Conservation (phyloP, 2,329 filamentous ascomycete genomes). For the Penicillium palitans region DNA sequence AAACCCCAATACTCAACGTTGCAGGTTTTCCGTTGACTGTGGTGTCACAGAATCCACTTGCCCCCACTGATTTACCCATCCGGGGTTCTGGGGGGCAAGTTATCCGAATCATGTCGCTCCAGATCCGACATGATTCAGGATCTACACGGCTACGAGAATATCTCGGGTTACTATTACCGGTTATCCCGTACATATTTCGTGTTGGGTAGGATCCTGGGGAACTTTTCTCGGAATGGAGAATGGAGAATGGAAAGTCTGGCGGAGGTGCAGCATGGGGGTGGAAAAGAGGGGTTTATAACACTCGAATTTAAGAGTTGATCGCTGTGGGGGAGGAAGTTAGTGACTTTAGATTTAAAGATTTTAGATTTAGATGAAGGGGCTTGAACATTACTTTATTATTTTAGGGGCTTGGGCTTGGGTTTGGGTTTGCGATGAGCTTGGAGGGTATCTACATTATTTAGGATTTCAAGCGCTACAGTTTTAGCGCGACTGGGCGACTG, state of each 20-base stretch:
- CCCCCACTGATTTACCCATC: slow-evolving; percentile 9
- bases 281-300: background rate
- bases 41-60: slow-evolving; percentile 9
- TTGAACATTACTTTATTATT: background rate
- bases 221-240: background rate
- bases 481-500: no score
- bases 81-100: slow-evolving; percentile 6
- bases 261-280: background rate
- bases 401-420: background rate
- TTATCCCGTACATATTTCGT: background rate
- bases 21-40: slow-evolving; percentile 4
- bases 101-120: slow-evolving; percentile 4
- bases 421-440: background rate
- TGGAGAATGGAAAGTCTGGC: background rate
- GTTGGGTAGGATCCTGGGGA: background rate
- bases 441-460: background rate
- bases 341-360: no score
- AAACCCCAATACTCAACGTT: background rate
- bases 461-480: background rate
- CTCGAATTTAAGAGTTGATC: background rate
- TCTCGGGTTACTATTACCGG: background rate
- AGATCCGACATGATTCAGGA: background rate
- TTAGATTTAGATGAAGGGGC: background rate
- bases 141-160: slow-evolving; percentile 4
- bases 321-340: background rate